A percentile compares a stretch with the other conserved stretches of the same genome.
phyloP scores from a whole-genome alignment of 805 yeast species.

The Metschnikowia noctiluminum region DNA sequence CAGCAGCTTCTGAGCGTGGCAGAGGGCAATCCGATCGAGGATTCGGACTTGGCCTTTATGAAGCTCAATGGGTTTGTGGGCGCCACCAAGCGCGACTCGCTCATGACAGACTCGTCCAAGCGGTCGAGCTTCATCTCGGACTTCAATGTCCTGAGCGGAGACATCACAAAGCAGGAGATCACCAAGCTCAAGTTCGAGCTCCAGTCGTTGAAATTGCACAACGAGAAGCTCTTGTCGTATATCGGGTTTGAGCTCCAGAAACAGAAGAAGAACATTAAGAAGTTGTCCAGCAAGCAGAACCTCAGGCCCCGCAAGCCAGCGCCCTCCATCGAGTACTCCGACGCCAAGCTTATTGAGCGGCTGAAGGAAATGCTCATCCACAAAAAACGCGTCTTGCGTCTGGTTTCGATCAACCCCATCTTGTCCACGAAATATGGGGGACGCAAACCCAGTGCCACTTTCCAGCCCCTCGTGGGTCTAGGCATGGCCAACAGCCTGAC shows the following conservation, averaged over 20 bases:
- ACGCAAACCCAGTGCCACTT: neutral
- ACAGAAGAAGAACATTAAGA: slow-evolving; percentile 40
- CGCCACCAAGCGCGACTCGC: slow-evolving; percentile 14
- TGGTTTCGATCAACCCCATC: slow-evolving; percentile 32
- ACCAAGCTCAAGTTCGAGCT: slow-evolving; percentile 51
- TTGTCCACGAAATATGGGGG: slow-evolving; percentile 12
- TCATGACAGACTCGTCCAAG: slow-evolving; percentile 28
- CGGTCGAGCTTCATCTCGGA: slow-evolving; percentile 29
- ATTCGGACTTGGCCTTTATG: slow-evolving; percentile 24
- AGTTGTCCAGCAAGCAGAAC: slow-evolving; percentile 37
- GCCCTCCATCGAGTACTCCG: slow-evolving; percentile 43
- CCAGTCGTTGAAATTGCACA: slow-evolving; percentile 51
- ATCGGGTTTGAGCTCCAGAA: slow-evolving; percentile 56
- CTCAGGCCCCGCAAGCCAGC: slow-evolving; percentile 20
- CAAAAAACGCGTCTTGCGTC: slow-evolving; percentile 40
- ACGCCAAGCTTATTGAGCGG: slow-evolving; percentile 48
- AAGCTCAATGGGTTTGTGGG: slow-evolving; percentile 28
- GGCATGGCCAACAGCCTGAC: slow-evolving; percentile 1
- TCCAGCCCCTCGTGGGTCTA: slow-evolving; percentile 13
- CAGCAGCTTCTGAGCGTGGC: slow-evolving; percentile 15
- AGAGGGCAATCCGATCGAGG: slow-evolving; percentile 18
- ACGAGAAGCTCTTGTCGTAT: slow-evolving; percentile 53
- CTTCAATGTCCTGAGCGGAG: slow-evolving; percentile 20
- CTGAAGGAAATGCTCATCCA: slow-evolving; percentile 45
- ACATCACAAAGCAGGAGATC: slow-evolving; percentile 44